phyloP scores from a whole-genome alignment of 768 basidiomycete genomes.

The Rhizopogon sp. region DNA sequence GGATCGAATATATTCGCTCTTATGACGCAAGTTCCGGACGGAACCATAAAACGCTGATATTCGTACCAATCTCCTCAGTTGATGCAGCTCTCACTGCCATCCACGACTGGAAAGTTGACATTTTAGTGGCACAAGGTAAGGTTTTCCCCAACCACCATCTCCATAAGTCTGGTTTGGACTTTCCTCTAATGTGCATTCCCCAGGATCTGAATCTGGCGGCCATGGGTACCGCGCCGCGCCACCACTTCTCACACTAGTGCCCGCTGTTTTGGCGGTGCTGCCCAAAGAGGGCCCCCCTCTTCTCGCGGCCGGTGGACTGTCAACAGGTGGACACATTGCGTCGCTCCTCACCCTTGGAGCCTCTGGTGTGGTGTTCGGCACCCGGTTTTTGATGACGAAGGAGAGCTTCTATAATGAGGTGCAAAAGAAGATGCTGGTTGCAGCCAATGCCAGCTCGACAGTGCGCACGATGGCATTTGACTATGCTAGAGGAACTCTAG shows the following conservation, averaged over 20 bases:
- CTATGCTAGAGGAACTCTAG: constrained; percentile 45
- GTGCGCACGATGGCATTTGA: constrained; percentile 65
- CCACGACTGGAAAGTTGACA: constrained; percentile 68
- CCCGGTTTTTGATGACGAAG: constrained; percentile 65
- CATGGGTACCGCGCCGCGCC: constrained; percentile 58
- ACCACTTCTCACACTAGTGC: constrained; percentile 57
- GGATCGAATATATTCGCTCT: constrained; percentile 59
- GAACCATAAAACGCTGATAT: constrained; percentile 46
- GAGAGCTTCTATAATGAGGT: constrained; percentile 54
- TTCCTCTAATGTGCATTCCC: constrained; percentile 3
- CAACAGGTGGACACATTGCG: constrained; percentile 60
- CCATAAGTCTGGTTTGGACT: neutral
- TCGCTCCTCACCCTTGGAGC: constrained; percentile 63
- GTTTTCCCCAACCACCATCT: constrained; percentile 6
- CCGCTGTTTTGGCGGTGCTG: constrained; percentile 44
- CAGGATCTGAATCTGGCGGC: constrained; percentile 79
- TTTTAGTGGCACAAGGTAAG: constrained; percentile 74
- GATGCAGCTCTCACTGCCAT: constrained; percentile 55
- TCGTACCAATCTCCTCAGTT: constrained; percentile 59
- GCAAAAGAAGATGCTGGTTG: constrained; percentile 50
- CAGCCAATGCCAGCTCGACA: constrained; percentile 40
- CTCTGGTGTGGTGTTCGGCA: constrained; percentile 65
- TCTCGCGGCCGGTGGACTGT: constrained; percentile 73
- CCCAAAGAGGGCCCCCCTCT: constrained; percentile 43
- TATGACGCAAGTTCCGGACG: constrained; percentile 40